Base-by-base conservation (phyloP, 768 basidiomycete species). In the Psilocybe subaeruginosa region DNA sequence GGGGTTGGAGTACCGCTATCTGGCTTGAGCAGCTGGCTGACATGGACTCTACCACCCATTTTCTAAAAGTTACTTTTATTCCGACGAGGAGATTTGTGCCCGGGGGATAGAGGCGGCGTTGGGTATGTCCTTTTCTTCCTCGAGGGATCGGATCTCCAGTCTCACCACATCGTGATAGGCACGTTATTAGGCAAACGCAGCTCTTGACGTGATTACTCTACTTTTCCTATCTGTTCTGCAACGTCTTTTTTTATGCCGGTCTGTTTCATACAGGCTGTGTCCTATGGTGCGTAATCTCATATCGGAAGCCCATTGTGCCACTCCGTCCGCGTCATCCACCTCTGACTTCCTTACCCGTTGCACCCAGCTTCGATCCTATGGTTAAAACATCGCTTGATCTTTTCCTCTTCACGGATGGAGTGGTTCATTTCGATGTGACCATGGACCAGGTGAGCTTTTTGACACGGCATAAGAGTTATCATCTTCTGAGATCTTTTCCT, bases 231-330 rank as follows among this genome's bases (percentile, higher is more conserved):
- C 14, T 6, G 27, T 9, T n/a, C 43, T 27, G 58, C 33, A 19
- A 17, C 30, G 17, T 23, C 27, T 31, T 8, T 46, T 35, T 12
- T 54, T 59, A 11, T n/a, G n/a, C 41, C 41, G 5, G 41, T n/a
- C 14, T 43, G n/a, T 43, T 19, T 46, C 11, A n/a, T 55, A 35
- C 8, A 41, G 23, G 16, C 50, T 9, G 27, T 58, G 39, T 43
- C n/a, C 33, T 17, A n/a, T 39, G 52, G 63, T 64, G 56, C 63
- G 63, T 64, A 45, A 61, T 64, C 54, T 51, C 39, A 53, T 41
- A 45, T 39, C 52, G 43, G 31, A 53, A 29, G 31, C n/a, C 47
- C 17, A n/a, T 17, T 19, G 41, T 16, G 39, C 56, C 48, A 33
- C 50, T 39, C 19, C 30, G 59, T 49, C 46, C 47, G 43, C 45